These are phyloP conservation scores for Ceratobasidium sp. DNA, from an alignment of 1,284 basidiomycete genomes.

Conservation along the genomic window DNA sequence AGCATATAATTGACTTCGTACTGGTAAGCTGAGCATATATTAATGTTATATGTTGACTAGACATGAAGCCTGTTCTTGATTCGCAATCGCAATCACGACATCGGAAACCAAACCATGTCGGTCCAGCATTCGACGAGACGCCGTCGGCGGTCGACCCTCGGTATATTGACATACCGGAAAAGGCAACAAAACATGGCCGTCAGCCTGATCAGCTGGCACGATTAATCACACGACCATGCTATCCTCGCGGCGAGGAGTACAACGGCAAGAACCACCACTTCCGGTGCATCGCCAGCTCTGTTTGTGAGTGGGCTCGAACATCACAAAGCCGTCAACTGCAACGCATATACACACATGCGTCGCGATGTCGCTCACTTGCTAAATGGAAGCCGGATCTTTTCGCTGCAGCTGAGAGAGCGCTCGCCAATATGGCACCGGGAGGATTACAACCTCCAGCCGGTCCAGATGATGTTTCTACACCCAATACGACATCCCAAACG, in stretches of 20 bases:
- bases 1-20: background rate
- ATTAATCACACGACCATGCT: background rate
- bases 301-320: background rate
- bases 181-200: background rate
- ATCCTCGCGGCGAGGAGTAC: background rate
- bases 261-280: background rate
- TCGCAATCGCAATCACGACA: background rate
- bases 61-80: background rate
- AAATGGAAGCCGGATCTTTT: constrained; percentile 4
- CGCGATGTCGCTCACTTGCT: background rate
- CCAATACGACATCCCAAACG: background rate
- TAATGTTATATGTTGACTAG: background rate
- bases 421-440: constrained; percentile 7
- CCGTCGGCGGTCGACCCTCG: background rate
- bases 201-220: background rate
- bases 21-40: background rate
- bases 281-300: constrained; percentile 10
- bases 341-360: background rate
- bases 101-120: background rate
- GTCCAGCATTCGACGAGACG: constrained; percentile 2
- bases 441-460: background rate
- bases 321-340: background rate
- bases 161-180: background rate
- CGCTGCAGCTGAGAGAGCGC: constrained; percentile 8
- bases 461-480: background rate